Conservation (phyloP, 371 early-diverging fungal species). For the Basidiobolus meristosporus region DNA sequence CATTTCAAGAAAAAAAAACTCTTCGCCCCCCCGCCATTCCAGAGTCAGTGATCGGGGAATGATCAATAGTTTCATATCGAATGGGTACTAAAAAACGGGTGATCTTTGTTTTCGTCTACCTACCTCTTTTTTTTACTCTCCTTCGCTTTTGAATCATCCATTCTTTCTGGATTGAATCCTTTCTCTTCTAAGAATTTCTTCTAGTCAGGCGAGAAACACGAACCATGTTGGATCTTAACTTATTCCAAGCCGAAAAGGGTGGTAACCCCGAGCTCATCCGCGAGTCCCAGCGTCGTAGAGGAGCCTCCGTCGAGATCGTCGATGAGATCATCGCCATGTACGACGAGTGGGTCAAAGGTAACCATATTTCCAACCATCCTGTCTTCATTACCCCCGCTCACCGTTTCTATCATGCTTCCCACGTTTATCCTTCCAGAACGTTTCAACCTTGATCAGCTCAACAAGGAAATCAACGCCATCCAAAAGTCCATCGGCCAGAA, state of each 20-base stretch:
- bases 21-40: too few relatives aligned
- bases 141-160: too few relatives aligned
- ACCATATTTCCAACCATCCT: too few relatives aligned
- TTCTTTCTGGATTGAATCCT: too few relatives aligned
- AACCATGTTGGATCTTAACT: constrained; percentile 79
- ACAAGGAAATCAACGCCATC: constrained; percentile 77
- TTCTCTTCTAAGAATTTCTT: too few relatives aligned
- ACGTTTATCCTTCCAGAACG: constrained; percentile 24
- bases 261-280: constrained; percentile 86
- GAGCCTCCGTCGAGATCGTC: constrained; percentile 64
- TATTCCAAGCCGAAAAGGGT: constrained; percentile 81
- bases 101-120: too few relatives aligned
- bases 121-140: too few relatives aligned
- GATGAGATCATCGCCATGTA: constrained; percentile 85
- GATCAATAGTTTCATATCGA: too few relatives aligned
- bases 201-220: too few relatives aligned
- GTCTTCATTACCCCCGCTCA: not conserved
- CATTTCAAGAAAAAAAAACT: too few relatives aligned
- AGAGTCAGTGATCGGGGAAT: too few relatives aligned
- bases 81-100: constrained; percentile 6
- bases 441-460: constrained; percentile 73
- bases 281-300: constrained; percentile 86
- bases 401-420: not conserved
- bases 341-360: constrained; percentile 81
- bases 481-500: constrained; percentile 82